Percentiles rank a stretch among this genome's conserved stretches.
Conservation (phyloP, 257 asterid species). For the Przewalskia tangutica region DNA sequence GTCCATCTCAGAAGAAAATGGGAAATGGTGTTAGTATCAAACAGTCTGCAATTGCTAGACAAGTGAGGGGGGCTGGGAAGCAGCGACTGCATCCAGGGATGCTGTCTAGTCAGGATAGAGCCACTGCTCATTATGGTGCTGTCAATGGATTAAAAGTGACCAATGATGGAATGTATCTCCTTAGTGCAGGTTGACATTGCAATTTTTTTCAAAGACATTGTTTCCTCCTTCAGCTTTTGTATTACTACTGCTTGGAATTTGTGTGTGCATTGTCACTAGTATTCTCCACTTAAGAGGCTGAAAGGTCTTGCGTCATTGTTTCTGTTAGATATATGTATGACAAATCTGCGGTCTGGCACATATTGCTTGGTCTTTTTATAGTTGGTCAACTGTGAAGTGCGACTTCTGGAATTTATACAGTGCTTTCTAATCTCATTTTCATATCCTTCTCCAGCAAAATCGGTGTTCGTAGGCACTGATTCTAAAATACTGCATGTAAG, state of each 20-base stretch:
- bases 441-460: neutral
- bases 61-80: conserved; percentile 45
- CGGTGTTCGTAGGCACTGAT: neutral
- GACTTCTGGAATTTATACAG: neutral
- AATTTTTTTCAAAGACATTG: neutral
- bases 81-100: conserved; percentile 95
- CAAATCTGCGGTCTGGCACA: neutral
- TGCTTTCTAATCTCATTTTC: neutral
- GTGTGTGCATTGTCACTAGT: neutral
- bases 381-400: neutral
- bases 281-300: neutral
- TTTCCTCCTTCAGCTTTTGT: neutral
- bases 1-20: conserved; percentile 52
- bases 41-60: conserved; percentile 41
- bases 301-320: neutral
- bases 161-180: conserved; percentile 89
- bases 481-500: neutral
- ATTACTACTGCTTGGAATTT: neutral
- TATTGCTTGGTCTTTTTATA: neutral
- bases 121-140: conserved; percentile 94
- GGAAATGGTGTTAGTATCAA: conserved; percentile 40
- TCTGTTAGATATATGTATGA: neutral
- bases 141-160: conserved; percentile 80
- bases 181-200: conserved; percentile 76
- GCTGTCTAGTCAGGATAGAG: conserved; percentile 82